Conservation (phyloP, 2,329 filamentous ascomycete genomes). For the Fusarium sp. region DNA sequence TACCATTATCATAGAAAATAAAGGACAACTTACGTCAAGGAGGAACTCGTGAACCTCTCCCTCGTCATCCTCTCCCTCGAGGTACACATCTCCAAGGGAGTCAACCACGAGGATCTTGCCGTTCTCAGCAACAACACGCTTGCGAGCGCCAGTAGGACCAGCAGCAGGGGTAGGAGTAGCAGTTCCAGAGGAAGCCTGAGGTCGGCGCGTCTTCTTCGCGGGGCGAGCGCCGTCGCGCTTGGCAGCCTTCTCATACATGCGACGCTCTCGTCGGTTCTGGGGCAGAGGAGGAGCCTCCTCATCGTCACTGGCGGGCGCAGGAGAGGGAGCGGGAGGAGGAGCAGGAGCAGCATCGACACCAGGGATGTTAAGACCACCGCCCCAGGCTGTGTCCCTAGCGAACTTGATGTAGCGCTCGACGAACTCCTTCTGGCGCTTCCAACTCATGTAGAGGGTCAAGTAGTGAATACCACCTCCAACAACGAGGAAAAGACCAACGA, state of each 20-base stretch:
- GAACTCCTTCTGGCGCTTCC: constrained; percentile 92
- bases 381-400: constrained; percentile 90
- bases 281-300: constrained; percentile 65
- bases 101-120: constrained; percentile 96
- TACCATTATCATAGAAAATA: background rate
- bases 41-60: constrained; percentile 87
- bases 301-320: constrained; percentile 63
- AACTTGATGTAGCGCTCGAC: constrained; percentile 93
- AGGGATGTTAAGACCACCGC: constrained; percentile 82
- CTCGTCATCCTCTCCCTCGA: constrained; percentile 93
- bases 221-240: constrained; percentile 76
- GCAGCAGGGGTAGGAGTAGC: constrained; percentile 66
- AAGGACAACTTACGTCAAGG: constrained; percentile 79
- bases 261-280: constrained; percentile 88
- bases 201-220: constrained; percentile 61
- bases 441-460: constrained; percentile 85
- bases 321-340: constrained; percentile 60
- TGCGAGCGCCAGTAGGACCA: constrained; percentile 80
- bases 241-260: constrained; percentile 88
- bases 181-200: constrained; percentile 54
- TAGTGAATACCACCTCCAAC: constrained; percentile 92
- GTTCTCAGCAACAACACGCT: constrained; percentile 92
- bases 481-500: constrained; percentile 85
- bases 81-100: constrained; percentile 89
- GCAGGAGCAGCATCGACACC: constrained; percentile 69